These are phyloP conservation scores for Cystobasidium slooffiae DNA, from an alignment of 1,284 basidiomycete species.

Conservation along the genomic window DNA sequence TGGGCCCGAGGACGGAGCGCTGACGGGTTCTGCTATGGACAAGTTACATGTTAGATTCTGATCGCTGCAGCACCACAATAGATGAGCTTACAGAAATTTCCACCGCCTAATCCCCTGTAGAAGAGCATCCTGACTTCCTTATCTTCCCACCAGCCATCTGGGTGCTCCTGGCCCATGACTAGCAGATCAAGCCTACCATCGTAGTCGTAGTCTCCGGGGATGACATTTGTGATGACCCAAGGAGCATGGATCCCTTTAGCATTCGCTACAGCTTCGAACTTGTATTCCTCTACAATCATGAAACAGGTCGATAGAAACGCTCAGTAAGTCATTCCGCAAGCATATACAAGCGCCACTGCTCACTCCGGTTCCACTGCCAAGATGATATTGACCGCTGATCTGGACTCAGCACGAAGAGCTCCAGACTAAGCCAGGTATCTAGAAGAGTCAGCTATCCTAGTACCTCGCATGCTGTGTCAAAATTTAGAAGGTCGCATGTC, in stretches of 20 bases:
- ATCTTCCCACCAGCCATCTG: slow-evolving; percentile 59
- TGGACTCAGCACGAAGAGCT: slow-evolving; percentile 73
- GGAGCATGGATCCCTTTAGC: slow-evolving; percentile 51
- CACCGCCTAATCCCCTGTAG: slow-evolving; percentile 67
- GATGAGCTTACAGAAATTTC: slow-evolving; percentile 66
- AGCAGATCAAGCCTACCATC: slow-evolving; percentile 88
- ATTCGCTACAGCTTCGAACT: slow-evolving; percentile 64
- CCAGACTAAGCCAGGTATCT: slow-evolving; percentile 64
- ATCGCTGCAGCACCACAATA: not conserved
- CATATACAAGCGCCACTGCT: slow-evolving; percentile 48
- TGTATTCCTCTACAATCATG: slow-evolving; percentile 64
- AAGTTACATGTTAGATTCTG: not conserved
- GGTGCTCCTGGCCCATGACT: slow-evolving; percentile 68
- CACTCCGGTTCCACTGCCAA: slow-evolving; percentile 84
- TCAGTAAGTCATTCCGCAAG: not conserved
- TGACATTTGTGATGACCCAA: slow-evolving; percentile 66
- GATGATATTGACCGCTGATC: slow-evolving; percentile 75
- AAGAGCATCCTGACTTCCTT: slow-evolving; percentile 66
- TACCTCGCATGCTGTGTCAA: no score
- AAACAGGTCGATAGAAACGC: not conserved
- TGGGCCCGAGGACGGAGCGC: slow-evolving; percentile 68
- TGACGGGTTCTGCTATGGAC: slow-evolving; percentile 15
- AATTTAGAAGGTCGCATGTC: no score
- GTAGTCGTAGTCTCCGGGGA: slow-evolving; percentile 91
- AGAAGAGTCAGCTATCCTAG: slow-evolving; percentile 3